Percentiles rank a stretch among this genome's conserved stretches.
Conservation (phyloP, 441 rosid genomes). For the Adansonia grandidieri region DNA sequence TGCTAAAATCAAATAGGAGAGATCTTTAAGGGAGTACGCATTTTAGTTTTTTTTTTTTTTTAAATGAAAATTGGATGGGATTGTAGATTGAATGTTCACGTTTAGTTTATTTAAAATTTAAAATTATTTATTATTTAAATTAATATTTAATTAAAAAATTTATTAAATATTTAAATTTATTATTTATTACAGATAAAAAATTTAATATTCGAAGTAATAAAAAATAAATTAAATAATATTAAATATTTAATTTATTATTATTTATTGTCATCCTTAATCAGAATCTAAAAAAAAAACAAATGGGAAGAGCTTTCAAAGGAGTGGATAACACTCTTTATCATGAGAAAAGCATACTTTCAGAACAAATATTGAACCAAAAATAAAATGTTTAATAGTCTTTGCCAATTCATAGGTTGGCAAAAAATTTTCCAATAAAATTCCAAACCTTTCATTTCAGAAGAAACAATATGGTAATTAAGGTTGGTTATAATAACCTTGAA, state of each 20-base stretch:
- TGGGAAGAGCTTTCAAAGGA: background rate
- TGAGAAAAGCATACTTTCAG: background rate
- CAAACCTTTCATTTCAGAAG: background rate
- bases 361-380: background rate
- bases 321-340: background rate
- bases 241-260: no score
- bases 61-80: no score
- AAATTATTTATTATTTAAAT: no score
- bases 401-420: background rate
- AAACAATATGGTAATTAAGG: background rate
- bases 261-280: no score
- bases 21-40: background rate
- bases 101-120: no score
- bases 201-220: no score
- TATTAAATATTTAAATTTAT: no score
- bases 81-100: no score
- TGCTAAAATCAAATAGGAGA: background rate
- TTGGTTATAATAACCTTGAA: background rate
- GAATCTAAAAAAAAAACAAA: background rate
- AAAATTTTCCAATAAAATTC: background rate
- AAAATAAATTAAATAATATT: no score
- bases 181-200: no score
- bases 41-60: background rate
- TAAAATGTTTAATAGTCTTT: background rate
- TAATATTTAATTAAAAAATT: no score